phyloP scores from a whole-genome alignment of 805 yeast species.

The Wickerhamomyces pijperi region DNA sequence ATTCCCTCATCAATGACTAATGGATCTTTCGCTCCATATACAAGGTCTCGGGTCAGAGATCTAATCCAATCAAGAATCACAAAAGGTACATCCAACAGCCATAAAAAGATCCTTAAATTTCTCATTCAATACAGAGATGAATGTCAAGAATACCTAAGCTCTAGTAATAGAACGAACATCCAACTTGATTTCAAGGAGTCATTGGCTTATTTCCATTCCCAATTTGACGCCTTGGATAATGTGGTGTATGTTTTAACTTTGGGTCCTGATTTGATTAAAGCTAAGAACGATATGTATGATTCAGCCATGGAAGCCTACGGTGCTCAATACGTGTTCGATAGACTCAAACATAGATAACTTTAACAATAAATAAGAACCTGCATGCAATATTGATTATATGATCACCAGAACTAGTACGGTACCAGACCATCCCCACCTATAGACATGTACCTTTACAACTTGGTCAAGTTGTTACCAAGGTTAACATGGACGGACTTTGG shows the following conservation, averaged over 20 bases:
- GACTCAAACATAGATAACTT: no score
- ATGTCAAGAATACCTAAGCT: background rate
- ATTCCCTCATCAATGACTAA: no score
- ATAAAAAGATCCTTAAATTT: no score
- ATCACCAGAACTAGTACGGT: no score
- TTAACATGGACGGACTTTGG: conserved; percentile 67
- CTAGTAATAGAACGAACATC: background rate
- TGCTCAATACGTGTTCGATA: no score
- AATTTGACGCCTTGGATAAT: background rate
- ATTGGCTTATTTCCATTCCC: background rate
- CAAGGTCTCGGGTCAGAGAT: no score
- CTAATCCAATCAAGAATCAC: background rate
- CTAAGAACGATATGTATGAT: no score
- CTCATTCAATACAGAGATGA: background rate
- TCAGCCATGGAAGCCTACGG: no score
- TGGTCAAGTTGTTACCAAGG: conserved; percentile 26
- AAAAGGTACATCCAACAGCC: background rate
- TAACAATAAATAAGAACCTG: no score
- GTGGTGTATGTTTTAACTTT: background rate
- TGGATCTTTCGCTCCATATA: no score
- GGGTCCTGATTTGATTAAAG: no score
- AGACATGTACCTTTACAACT: background rate
- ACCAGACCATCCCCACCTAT: background rate
- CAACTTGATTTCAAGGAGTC: background rate
- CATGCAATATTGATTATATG: no score